phyloP scores from a whole-genome alignment of 768 basidiomycete species.

The Lentinula edodes region DNA sequence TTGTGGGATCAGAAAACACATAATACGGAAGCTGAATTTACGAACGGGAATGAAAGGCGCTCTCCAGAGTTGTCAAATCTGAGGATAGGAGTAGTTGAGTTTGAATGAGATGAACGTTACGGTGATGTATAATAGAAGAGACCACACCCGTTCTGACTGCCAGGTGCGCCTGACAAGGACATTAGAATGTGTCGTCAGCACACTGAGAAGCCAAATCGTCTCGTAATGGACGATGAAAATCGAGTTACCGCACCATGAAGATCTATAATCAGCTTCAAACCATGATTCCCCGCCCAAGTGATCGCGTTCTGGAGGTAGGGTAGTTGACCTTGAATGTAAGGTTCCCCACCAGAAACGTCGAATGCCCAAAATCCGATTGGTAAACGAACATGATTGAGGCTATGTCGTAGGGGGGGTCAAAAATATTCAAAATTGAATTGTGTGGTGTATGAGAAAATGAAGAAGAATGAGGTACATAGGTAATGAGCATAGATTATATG shows the following conservation, averaged over 20 bases:
- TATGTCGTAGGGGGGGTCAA: conserved; percentile 15
- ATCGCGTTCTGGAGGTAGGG: conserved; percentile 64
- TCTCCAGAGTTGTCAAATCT: conserved; percentile 82
- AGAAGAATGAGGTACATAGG: not conserved
- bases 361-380: conserved; percentile 86
- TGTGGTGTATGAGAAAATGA: not conserved
- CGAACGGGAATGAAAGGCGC: conserved; percentile 47
- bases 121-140: not conserved
- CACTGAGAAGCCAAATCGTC: not conserved
- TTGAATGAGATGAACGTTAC: not conserved
- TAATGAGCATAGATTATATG: too few relatives aligned
- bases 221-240: conserved; percentile 9
- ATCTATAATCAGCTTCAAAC: conserved; percentile 80
- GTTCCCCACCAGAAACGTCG: conserved; percentile 72
- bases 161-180: conserved; percentile 50
- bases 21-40: not conserved
- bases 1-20: not conserved
- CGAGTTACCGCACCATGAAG: conserved; percentile 41
- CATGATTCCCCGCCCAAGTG: conserved; percentile 61
- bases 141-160: conserved; percentile 75
- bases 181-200: not conserved
- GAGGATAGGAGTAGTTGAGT: not conserved
- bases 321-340: conserved; percentile 73
- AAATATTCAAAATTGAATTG: conserved; percentile 4
- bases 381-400: conserved; percentile 76